These are phyloP conservation scores for Raffaelea albimanens DNA, from an alignment of 2,329 filamentous ascomycete genomes.

Conservation along the genomic window DNA sequence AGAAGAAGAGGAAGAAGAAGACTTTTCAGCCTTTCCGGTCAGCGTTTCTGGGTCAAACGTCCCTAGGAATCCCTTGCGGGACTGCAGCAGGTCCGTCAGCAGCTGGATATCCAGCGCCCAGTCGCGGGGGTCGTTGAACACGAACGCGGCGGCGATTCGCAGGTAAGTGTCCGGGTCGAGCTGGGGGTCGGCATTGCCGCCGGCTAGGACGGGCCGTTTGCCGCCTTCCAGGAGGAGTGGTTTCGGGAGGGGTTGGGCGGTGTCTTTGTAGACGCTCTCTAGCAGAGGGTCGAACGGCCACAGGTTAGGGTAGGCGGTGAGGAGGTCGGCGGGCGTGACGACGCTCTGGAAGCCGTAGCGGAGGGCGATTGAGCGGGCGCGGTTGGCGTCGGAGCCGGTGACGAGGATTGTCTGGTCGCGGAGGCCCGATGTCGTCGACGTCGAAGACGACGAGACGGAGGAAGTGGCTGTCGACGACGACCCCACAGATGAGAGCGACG, in stretches of 20 bases:
- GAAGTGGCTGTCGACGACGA: no score
- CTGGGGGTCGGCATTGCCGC: conserved; percentile 4
- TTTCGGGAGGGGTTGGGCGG: conserved; percentile 47
- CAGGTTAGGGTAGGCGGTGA: conserved; percentile 61
- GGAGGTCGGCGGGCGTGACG: conserved; percentile 76
- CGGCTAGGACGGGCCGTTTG: conserved; percentile 18
- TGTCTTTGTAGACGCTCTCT: conserved; percentile 48
- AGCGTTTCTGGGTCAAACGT: conserved; percentile 50
- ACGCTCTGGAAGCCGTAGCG: conserved; percentile 73
- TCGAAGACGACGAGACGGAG: no score
- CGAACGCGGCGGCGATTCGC: conserved; percentile 76
- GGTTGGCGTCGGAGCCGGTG: conserved; percentile 57
- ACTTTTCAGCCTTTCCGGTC: conserved; percentile 59
- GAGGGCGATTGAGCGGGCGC: conserved; percentile 65
- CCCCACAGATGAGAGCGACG: no score
- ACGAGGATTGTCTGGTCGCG: conserved; percentile 61
- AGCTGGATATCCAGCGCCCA: conserved; percentile 88
- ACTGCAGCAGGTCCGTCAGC: conserved; percentile 74
- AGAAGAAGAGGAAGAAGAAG: conserved; percentile 36
- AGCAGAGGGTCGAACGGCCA: conserved; percentile 75
- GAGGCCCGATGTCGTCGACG: conserved; percentile 34
- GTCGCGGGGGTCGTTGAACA: conserved; percentile 93
- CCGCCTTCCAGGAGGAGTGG: conserved; percentile 29
- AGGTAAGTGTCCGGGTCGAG: conserved; percentile 38
- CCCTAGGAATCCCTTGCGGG: conserved; percentile 67